Base-by-base conservation (phyloP, 176 grass and related monocot species). In the Pontederia paniculata region DNA sequence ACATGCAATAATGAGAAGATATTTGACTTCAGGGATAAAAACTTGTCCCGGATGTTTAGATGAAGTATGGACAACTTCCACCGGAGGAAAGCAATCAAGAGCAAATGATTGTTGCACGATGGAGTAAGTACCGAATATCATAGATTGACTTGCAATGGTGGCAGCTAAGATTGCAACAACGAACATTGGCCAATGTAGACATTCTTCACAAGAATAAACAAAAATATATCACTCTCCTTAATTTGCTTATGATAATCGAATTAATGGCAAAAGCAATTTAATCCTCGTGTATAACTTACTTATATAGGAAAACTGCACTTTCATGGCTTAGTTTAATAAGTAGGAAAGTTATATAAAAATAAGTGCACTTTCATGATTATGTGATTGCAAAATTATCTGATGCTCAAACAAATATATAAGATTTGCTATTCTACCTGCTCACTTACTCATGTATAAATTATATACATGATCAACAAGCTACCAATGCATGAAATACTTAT, bases 11-110 rank as follows among this genome's bases (percentile, higher is more conserved):
- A 86, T 73, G 65, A 88, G 83, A 57, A 88, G 50, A 60, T 88
- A 95, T 51, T 88, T 88, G 71, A 95, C 82, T 65, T 95, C 84
- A 10, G 84, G 89, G 52, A 88, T 85, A 69, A 88, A 89, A 18
- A 95, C 80, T 50, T 95, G 89, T 10, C 89, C 89, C 70, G 82
- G 81, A 17, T 85, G 76, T 50, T 77, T 72, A 63, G 67, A 64
- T 0, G 89, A 95, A 47, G 89, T 95, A 58, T 95, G 84, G 52
- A 95, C 62, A 55, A 89, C 84, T 18, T 64, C 65, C 3, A 95
- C 89, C 64, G 78, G 71, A 8, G 89, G 84, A 56, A 95, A 72
- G 73, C 84, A 95, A 1, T 81, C 89, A 13, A 95, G 76, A 1
- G 84, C 80, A 41, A 86, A 44, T 0, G 85, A 83, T 77, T 95